These are phyloP conservation scores for Metarhizium brunneum DNA, from an alignment of 2,329 filamentous ascomycete species.

Conservation along the genomic window DNA sequence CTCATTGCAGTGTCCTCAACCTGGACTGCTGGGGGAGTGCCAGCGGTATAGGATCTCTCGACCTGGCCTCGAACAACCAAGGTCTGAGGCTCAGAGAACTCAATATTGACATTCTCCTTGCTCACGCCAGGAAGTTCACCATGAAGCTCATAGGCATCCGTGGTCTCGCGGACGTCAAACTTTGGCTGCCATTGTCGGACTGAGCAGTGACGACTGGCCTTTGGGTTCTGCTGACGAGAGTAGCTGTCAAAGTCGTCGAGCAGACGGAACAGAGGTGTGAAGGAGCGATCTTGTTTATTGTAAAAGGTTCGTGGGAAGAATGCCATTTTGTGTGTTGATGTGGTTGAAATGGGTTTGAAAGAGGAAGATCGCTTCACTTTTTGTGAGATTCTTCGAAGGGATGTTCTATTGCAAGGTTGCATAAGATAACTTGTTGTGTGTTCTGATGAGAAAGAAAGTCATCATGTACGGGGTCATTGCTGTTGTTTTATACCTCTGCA, in stretches of 20 bases:
- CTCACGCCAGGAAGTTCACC: conserved; percentile 70
- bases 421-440: conserved; percentile 10
- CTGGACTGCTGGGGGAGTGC: conserved; percentile 36
- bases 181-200: conserved; percentile 59
- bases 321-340: conserved; percentile 40
- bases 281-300: conserved; percentile 39
- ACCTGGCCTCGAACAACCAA: conserved; percentile 60
- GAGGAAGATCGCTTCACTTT: conserved; percentile 15
- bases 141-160: conserved; percentile 62
- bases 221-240: conserved; percentile 27
- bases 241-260: conserved; percentile 56
- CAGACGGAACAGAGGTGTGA: conserved; percentile 53
- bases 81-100: conserved; percentile 70
- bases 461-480: conserved; percentile 5
- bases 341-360: conserved; percentile 12
- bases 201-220: conserved; percentile 15
- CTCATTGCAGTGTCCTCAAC: conserved; percentile 32
- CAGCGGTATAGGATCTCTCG: conserved; percentile 53
- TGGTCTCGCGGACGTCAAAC: conserved; percentile 69
- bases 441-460: conserved; percentile 14
- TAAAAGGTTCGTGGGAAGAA: conserved; percentile 48
- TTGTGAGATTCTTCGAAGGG: conserved; percentile 14
- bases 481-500: conserved; percentile 19
- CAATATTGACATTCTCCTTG: conserved; percentile 65
- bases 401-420: conserved; percentile 13